Evolutionary conservation across 2,329 filamentous ascomycete genomes (phyloP), one percentile per base, ranked within the genome.

Genomic region (Nemania bipapillata): DNA sequence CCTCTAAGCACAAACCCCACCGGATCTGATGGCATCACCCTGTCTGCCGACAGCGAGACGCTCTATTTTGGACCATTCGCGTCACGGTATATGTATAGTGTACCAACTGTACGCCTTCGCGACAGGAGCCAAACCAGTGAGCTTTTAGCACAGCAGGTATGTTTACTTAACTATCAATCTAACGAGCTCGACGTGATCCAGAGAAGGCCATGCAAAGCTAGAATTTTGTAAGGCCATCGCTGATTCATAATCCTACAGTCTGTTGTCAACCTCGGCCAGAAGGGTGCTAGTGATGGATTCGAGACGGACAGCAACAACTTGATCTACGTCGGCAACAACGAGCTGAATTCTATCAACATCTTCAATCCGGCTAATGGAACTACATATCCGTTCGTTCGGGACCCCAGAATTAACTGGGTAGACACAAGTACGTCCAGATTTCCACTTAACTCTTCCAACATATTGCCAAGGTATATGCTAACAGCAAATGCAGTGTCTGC

Each of bases 211-310:
- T 9, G 7, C 26, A 5, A 3, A 40, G 22, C 2, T 20, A 22
- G 22, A n/a, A 7, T 30, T 5, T 58, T 15, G 4, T 2, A 20
- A n/a, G 32, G 32, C 2, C 12, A 52, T 4, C 3, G 40, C 56
- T 66, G 20, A 66, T 49, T 28, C 2, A 68, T 81, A 20, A 82
- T 84, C 1, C 80, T 82, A 66, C 78, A 79, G 28, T 78, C 80
- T 0, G 81, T 86, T 7, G 71, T 77, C 17, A 82, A 80, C 26
- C 78, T 79, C 3, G 82, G 83, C 0, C 78, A 86, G 68, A 84
- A 84, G 32, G 85, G 85, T 4, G 78, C 85, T 1, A 84, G 81
- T 3, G 85, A 86, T 73, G 85, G 85, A 0, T 80, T 86, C 53
- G 84, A 87, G 74, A 85, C 82, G 1, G 85, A 86, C 62, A 81